Evolutionary conservation across 495 filamentous ascomycete species (phyloP).

Genomic region (Podospora comata): DNA sequence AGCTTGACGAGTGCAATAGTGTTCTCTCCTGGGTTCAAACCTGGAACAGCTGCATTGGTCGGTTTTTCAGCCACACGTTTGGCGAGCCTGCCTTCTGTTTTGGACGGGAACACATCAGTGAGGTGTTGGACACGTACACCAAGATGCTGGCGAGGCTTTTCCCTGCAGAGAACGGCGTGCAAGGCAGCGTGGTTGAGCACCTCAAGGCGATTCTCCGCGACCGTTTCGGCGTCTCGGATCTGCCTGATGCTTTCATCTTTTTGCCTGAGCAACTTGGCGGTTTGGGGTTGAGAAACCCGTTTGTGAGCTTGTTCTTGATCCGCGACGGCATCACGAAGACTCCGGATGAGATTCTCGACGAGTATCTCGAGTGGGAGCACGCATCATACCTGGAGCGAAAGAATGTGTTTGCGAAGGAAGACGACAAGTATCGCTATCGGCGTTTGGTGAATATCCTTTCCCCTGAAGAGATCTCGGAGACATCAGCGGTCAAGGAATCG

Average conservation of each 20-base stretch:
- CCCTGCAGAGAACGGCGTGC: constrained; percentile 19
- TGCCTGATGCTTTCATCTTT: constrained; percentile 65
- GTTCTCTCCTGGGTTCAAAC: constrained; percentile 64
- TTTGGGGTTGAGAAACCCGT: constrained; percentile 55
- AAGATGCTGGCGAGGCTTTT: constrained; percentile 55
- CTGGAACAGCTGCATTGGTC: constrained; percentile 62
- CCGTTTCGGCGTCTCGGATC: constrained; percentile 51
- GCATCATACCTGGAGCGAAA: constrained; percentile 31
- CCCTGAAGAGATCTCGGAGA: neutral
- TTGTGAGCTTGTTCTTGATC: constrained; percentile 43
- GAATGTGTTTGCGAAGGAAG: constrained; percentile 42
- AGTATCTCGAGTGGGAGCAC: constrained; percentile 39
- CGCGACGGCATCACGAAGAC: constrained; percentile 33
- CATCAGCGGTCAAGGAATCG: neutral
- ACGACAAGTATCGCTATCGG: constrained; percentile 34
- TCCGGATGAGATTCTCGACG: constrained; percentile 36
- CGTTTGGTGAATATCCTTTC: constrained; percentile 17
- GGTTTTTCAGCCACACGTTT: constrained; percentile 67
- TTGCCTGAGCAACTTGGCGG: constrained; percentile 53
- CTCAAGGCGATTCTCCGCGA: constrained; percentile 52
- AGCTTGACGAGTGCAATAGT: constrained; percentile 53
- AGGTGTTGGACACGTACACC: constrained; percentile 55
- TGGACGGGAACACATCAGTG: constrained; percentile 60
- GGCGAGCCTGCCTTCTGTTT: constrained; percentile 63
- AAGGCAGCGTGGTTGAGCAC: constrained; percentile 35